Evolutionary conservation across 495 filamentous ascomycete genomes (phyloP), one percentile per base, ranked within the genome.

Genomic region (Talaromyces proteolyticus): DNA sequence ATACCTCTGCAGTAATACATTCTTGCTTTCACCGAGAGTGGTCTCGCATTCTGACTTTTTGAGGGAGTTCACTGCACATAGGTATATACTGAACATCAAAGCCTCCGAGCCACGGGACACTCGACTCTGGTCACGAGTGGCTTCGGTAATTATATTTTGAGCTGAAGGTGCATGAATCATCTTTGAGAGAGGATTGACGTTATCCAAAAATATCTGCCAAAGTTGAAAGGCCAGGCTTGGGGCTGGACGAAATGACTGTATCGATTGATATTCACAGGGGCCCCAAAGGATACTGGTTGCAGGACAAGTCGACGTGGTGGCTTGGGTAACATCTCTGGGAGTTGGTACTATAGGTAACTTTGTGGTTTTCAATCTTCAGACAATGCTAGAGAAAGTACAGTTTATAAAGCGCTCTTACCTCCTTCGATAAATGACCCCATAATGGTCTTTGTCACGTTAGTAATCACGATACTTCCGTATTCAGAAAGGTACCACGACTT

Each of bases 141-240:
- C 65, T 3, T 52, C 50, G 19, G 69, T 55, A n/a, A 78, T 50
- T 42, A 57, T 44, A 11, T 61, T 56, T 12, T 48, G 54, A 37
- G 80, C 54, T 1, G 80, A 78, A 1, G 83, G 83, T 5, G 78
- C 73, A 59, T 88, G 85, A 47, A 87, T 73, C 34, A 86, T 54
- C 57, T 86, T 88, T 50, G 76, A 78, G 40, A 88, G 58, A 3
- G 85, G 82, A 60, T 87, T 80, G 47, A 86, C 78, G 53, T 80
- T 78, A 45, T 77, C 69, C 2, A 79, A 62, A 53, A 75, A 80
- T 4, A 66, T 70, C 51, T 84, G 77, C 84, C 85, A 87, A 8
- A 89, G 66, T 24, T 68, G 62, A 54, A 89, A 81, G 21, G 89
- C 82, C 49, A 88, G 84, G 45, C 87, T 72, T 5, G 81, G 66